Evolutionary conservation across 306 rosid species (phyloP).

Genomic region (Vigna nakashimae): DNA sequence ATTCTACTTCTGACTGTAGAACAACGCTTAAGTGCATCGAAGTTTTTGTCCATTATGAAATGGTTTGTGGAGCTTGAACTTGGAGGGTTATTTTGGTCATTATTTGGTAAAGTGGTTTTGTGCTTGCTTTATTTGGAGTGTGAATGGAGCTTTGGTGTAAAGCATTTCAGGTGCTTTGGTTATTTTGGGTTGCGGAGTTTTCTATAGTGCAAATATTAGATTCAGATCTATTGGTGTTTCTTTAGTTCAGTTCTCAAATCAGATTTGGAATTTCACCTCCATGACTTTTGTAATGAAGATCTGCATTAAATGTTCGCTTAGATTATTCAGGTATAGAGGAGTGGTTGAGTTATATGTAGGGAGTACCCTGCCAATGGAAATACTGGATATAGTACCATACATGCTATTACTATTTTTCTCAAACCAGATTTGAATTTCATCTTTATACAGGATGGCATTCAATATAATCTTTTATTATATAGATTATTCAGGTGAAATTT

Average conservation of each 20-base stretch:
- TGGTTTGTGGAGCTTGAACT: neutral
- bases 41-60: neutral
- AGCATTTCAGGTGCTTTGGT: neutral
- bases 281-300: no score
- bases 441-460: no score
- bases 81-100: neutral
- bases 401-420: neutral
- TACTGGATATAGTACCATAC: neutral
- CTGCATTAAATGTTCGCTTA: neutral
- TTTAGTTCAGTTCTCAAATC: neutral
- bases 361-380: neutral
- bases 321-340: neutral
- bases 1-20: no score
- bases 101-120: neutral
- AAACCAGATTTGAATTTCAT: no score
- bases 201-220: neutral
- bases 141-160: neutral
- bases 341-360: neutral
- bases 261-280: neutral
- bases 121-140: neutral
- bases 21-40: no score
- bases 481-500: no score
- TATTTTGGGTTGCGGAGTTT: neutral
- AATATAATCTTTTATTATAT: no score
- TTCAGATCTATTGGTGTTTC: neutral